phyloP scores from a whole-genome alignment of 306 rosid species.

The Lathyrus tuberosus region DNA sequence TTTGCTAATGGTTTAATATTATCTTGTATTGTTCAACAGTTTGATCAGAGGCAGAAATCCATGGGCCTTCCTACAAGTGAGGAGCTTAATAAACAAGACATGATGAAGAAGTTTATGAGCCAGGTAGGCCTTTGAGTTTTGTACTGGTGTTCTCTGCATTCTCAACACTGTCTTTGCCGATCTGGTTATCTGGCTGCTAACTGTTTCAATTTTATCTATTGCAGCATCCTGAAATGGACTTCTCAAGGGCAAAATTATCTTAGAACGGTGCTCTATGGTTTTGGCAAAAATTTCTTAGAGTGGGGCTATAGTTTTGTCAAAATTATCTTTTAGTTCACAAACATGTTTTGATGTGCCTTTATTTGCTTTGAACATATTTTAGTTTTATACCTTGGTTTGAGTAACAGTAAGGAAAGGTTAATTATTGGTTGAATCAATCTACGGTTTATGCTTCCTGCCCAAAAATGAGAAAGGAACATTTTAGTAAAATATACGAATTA shows the following conservation, averaged over 20 bases:
- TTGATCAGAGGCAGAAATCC: conserved; percentile 89
- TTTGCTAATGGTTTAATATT: conserved; percentile 11
- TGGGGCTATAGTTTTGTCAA: neutral
- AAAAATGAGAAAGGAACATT: neutral
- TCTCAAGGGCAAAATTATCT: conserved; percentile 70
- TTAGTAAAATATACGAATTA: neutral
- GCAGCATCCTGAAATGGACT: conserved; percentile 99
- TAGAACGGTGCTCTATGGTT: conserved; percentile 12
- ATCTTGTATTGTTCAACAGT: conserved; percentile 47
- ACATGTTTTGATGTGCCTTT: conserved; percentile 1
- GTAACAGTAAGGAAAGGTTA: neutral
- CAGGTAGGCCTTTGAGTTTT: conserved; percentile 50
- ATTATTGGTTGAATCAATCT: neutral
- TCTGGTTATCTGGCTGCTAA: neutral
- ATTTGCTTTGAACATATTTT: neutral
- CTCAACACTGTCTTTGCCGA: neutral
- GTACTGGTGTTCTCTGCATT: neutral
- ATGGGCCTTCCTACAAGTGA: conserved; percentile 94
- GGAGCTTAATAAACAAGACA: conserved; percentile 76
- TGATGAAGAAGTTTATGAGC: conserved; percentile 83
- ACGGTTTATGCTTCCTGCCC: neutral
- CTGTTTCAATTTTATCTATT: conserved; percentile 3
- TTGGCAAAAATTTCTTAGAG: conserved; percentile 51
- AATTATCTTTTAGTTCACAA: neutral
- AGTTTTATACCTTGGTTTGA: neutral